These are phyloP conservation scores for Schwanniomyces pseudopolymorphus DNA, from an alignment of 805 yeast species.

Conservation along the genomic window DNA sequence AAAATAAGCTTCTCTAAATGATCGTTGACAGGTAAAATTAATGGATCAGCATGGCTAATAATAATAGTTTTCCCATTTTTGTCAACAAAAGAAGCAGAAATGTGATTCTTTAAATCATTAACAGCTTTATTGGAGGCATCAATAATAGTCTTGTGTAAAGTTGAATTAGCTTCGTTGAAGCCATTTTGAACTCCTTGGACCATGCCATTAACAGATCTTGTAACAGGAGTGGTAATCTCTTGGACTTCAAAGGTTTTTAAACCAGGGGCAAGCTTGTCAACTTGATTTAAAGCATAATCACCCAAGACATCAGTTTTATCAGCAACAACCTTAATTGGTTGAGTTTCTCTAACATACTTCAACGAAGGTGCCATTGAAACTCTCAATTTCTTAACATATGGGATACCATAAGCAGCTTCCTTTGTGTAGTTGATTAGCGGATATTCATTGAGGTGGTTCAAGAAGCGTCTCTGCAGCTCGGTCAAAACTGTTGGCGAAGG, in stretches of 20 bases:
- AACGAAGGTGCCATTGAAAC: constrained; percentile 31
- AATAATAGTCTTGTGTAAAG: constrained; percentile 20
- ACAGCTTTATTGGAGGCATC: constrained; percentile 51
- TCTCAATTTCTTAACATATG: constrained; percentile 33
- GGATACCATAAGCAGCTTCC: constrained; percentile 29
- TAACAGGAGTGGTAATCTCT: constrained; percentile 47
- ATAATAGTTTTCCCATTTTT: constrained; percentile 62
- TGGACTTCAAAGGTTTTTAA: constrained; percentile 54
- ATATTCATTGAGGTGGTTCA: constrained; percentile 42
- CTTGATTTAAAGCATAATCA: constrained; percentile 52
- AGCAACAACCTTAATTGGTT: constrained; percentile 45
- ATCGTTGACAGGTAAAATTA: constrained; percentile 61
- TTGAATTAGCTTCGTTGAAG: constrained; percentile 5
- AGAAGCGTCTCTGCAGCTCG: constrained; percentile 9
- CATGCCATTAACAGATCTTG: constrained; percentile 51
- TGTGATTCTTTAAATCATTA: constrained; percentile 47
- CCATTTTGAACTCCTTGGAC: constrained; percentile 11
- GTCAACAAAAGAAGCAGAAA: constrained; percentile 53
- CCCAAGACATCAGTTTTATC: constrained; percentile 50
- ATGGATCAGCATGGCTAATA: constrained; percentile 61
- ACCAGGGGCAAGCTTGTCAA: constrained; percentile 62
- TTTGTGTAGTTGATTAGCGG: constrained; percentile 48
- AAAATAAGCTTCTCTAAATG: constrained; percentile 46
- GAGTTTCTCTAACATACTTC: constrained; percentile 17
- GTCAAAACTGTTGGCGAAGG: not conserved